Evolutionary conservation across 148 eudicot species (phyloP).

Genomic region (Arctostaphylos glauca): DNA sequence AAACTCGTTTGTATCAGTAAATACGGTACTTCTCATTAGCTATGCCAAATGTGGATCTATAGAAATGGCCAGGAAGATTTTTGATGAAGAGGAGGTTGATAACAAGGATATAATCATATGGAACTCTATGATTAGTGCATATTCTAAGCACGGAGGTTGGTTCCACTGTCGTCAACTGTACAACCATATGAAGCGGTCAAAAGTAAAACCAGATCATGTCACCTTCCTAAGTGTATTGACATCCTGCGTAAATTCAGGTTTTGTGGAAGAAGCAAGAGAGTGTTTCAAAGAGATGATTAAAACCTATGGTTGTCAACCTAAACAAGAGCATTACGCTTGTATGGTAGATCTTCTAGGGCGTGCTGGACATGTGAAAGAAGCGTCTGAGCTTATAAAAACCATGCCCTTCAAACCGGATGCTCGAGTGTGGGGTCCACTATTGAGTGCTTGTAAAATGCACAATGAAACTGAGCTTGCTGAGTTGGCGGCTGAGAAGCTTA

Average conservation of each 20-base stretch:
- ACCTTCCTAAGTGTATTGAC: slow-evolving; percentile 39
- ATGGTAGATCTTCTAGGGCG: slow-evolving; percentile 41
- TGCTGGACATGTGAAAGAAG: slow-evolving; percentile 33
- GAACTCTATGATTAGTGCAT: slow-evolving; percentile 40
- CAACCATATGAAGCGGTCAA: slow-evolving; percentile 26
- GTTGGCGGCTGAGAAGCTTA: slow-evolving; percentile 34
- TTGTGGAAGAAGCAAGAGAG: slow-evolving; percentile 22
- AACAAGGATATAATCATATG: slow-evolving; percentile 31
- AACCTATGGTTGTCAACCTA: slow-evolving; percentile 26
- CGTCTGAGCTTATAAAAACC: slow-evolving; percentile 29
- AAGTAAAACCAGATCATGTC: slow-evolving; percentile 27
- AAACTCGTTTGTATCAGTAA: slow-evolving; percentile 21
- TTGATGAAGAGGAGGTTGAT: slow-evolving; percentile 27
- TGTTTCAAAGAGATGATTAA: slow-evolving; percentile 34
- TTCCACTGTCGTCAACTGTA: slow-evolving; percentile 28
- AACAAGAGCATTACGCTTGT: slow-evolving; percentile 40
- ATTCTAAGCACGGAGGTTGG: slow-evolving; percentile 38
- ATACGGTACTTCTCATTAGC: slow-evolving; percentile 32
- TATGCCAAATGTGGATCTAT: slow-evolving; percentile 44
- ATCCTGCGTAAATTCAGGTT: slow-evolving; percentile 42
- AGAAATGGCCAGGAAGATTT: slow-evolving; percentile 34
- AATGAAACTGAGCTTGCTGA: slow-evolving; percentile 28
- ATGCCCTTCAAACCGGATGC: slow-evolving; percentile 37
- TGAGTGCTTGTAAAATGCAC: slow-evolving; percentile 37
- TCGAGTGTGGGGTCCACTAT: slow-evolving; percentile 33